Percentiles rank a stretch among this genome's conserved stretches.
Conservation (phyloP, 2,329 filamentous ascomycete species). For the Ophiostoma tasmaniense region DNA sequence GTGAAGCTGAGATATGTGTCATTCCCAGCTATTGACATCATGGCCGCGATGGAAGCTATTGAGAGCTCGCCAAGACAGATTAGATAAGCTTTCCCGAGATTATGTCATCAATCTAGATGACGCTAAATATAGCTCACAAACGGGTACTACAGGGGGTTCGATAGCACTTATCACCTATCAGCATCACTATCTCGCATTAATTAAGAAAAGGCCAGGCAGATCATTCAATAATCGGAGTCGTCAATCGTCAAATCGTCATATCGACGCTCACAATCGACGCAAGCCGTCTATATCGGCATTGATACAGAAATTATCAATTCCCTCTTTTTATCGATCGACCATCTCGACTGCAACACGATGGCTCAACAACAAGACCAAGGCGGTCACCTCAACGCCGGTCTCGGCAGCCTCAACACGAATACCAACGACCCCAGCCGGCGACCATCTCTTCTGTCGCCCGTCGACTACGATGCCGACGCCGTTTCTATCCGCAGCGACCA, state of each 20-base stretch:
- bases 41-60: neutral
- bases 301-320: neutral
- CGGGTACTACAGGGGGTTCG: neutral
- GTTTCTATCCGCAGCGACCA: constrained; percentile 61
- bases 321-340: neutral
- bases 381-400: neutral
- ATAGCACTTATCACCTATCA: neutral
- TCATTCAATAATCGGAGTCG: neutral
- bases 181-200: neutral
- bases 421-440: neutral
- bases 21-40: neutral
- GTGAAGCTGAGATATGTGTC: neutral
- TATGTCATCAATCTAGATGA: neutral
- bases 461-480: constrained; percentile 60
- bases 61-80: neutral
- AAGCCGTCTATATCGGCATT: neutral
- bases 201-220: neutral
- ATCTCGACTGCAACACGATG: neutral
- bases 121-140: constrained; percentile 11
- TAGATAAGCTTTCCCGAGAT: neutral
- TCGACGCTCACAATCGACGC: neutral
- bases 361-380: neutral
- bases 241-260: neutral
- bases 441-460: constrained; percentile 50
- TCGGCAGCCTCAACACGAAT: neutral